Evolutionary conservation across 306 rosid species (phyloP).

Genomic region (Prunus armeniaca): DNA sequence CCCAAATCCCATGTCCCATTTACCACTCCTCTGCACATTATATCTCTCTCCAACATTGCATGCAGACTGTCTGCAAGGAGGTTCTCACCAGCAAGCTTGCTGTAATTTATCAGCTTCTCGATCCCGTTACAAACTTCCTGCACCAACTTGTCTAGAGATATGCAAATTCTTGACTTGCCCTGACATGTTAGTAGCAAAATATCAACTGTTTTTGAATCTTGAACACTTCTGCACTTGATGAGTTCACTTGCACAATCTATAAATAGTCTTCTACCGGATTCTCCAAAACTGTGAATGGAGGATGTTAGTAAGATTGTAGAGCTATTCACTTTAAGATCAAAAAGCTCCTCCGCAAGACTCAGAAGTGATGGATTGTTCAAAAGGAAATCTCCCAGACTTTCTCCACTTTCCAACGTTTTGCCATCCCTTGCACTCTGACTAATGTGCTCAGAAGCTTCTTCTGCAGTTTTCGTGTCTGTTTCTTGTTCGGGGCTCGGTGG

Average conservation of each 20-base stretch:
- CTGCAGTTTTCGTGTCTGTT: conserved; percentile 19
- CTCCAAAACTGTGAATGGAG: conserved; percentile 16
- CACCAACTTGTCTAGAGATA: conserved; percentile 50
- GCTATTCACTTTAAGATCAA: conserved; percentile 44
- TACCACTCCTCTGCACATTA: conserved; percentile 49
- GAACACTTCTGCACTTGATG: conserved; percentile 42
- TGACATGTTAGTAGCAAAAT: conserved; percentile 36
- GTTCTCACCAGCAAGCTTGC: conserved; percentile 34
- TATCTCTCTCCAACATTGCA: conserved; percentile 67
- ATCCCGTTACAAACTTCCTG: conserved; percentile 49
- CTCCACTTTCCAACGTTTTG: conserved; percentile 14
- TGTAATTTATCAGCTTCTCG: conserved; percentile 41
- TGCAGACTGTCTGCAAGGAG: conserved; percentile 38
- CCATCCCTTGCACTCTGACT: conserved; percentile 9
- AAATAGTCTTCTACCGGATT: conserved; percentile 32
- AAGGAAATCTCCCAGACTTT: conserved; percentile 47
- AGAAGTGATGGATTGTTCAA: conserved; percentile 59
- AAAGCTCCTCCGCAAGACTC: conserved; percentile 53
- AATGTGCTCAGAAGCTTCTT: conserved; percentile 29
- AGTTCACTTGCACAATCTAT: conserved; percentile 77
- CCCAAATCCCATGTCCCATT: conserved; percentile 76
- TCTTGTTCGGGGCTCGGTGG: conserved; percentile 28
- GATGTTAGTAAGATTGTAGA: conserved; percentile 32
- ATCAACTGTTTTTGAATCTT: conserved; percentile 34
- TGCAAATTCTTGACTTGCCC: conserved; percentile 36